Base-by-base conservation (phyloP, 352 stramenopile species). In the Phytopythium cucurbitacearum region DNA sequence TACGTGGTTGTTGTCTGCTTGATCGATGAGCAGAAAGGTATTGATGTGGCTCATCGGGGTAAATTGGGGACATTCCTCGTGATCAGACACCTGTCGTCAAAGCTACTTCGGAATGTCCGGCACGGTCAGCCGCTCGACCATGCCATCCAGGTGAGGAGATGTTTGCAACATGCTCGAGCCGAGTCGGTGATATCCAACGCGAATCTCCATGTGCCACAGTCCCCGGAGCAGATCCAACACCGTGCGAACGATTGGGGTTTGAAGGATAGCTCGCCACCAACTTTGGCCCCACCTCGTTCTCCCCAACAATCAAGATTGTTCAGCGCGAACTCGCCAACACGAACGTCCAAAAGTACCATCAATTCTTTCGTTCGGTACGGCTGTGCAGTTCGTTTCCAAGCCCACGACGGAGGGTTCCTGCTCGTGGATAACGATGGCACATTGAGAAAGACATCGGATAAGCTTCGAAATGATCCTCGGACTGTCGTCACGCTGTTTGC, bases 101-200 rank as follows among this genome's bases (percentile, higher is more conserved):
- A 62, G 13, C 40, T 86, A 12, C 48, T 87, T 15, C 73, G 72
- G 12, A 84, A 86, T 66, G 74, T 89, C 8, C 71, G 69, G 28
- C 74, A 84, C 16, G 76, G 76, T 0, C 78, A 87, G 48, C 62
- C 71, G 5, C 65, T 89, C 2, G 64, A 80, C 16, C 39, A 60
- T 13, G 75, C 68, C 4, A 53, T 80, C 2, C 21, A 28, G 21
- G 21, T 28, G 21, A 28, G 21, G 21, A 28, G 21, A 28, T 28
- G 21, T 28, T 28, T 28, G 21, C 21, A 28, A 2, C 21, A 28
- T 28, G 21, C 21, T 28, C 21, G 21, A 28, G 21, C 2, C 21
- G 21, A 28, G 21, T 28, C 21, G 21, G 21, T 28, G 21, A 28
- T 28, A 28, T 2, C 21, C 21, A 28, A 28, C 21, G 21, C 2